Evolutionary conservation across 1,284 basidiomycete species (phyloP).

Genomic region (Retiboletus flavoniger): DNA sequence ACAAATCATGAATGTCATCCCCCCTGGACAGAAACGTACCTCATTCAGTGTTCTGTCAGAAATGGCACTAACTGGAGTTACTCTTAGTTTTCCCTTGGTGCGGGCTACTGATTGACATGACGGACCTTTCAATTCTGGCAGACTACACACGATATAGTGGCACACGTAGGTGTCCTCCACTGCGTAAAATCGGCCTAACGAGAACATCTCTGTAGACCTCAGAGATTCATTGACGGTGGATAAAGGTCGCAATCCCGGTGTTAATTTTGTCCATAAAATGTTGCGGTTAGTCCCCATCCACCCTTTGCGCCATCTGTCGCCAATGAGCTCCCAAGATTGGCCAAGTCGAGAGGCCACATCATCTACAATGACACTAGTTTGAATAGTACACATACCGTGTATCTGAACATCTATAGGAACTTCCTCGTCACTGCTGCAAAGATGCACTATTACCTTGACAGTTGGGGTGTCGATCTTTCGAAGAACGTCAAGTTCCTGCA

Average conservation of each 20-base stretch:
- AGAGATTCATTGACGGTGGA: slow-evolving; percentile 65
- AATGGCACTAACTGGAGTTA: neutral
- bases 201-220: slow-evolving; percentile 44
- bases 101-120: slow-evolving; percentile 76
- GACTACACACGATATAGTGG: slow-evolving; percentile 69
- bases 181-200: neutral
- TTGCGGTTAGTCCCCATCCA: slow-evolving; percentile 50
- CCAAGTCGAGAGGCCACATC: slow-evolving; percentile 67
- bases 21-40: slow-evolving; percentile 49
- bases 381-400: slow-evolving; percentile 63
- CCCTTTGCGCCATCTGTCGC: neutral
- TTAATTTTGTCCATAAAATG: slow-evolving; percentile 65
- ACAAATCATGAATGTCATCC: slow-evolving; percentile 53
- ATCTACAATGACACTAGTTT: slow-evolving; percentile 77
- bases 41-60: neutral
- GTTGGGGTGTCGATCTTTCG: slow-evolving; percentile 50
- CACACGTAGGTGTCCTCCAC: slow-evolving; percentile 46
- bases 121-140: slow-evolving; percentile 69
- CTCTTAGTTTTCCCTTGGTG: slow-evolving; percentile 82
- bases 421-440: slow-evolving; percentile 87
- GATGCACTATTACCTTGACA: slow-evolving; percentile 78
- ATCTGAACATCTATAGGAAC: slow-evolving; percentile 84
- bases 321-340: slow-evolving; percentile 45
- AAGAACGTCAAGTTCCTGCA: slow-evolving; percentile 51
- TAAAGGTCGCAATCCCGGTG: slow-evolving; percentile 56